Evolutionary conservation across 805 yeast genomes (phyloP).

Genomic region (Diddensiella santjacobensis): DNA sequence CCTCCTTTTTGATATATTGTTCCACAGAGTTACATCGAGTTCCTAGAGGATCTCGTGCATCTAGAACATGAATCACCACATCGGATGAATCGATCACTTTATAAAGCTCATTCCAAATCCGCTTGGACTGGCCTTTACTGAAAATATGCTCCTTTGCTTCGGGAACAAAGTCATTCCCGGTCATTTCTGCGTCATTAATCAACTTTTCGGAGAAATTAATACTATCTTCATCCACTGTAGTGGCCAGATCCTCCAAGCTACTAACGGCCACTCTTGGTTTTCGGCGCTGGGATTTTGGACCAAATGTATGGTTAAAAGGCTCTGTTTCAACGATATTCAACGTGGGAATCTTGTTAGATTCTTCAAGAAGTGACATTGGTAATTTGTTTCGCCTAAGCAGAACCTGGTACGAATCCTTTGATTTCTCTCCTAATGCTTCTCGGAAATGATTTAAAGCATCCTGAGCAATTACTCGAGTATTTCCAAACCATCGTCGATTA

Average conservation of each 20-base stretch:
- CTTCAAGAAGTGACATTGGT: conserved; percentile 93
- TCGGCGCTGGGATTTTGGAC: conserved; percentile 92
- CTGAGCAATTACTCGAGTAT: conserved; percentile 94
- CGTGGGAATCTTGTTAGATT: conserved; percentile 63
- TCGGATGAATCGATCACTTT: conserved; percentile 97
- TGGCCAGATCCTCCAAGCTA: conserved; percentile 72
- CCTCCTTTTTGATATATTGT: conserved; percentile 86
- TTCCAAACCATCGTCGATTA: conserved; percentile 96
- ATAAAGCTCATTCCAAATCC: conserved; percentile 97
- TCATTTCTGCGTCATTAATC: conserved; percentile 46
- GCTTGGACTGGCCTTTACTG: conserved; percentile 94
- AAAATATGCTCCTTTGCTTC: conserved; percentile 95
- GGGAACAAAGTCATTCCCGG: conserved; percentile 74
- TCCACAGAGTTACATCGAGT: conserved; percentile 93
- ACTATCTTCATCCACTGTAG: conserved; percentile 52
- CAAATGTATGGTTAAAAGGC: conserved; percentile 75
- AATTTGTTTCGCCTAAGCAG: conserved; percentile 82
- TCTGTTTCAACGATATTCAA: conserved; percentile 86
- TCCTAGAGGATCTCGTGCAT: conserved; percentile 96
- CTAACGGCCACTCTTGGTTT: conserved; percentile 81
- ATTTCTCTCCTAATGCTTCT: conserved; percentile 85
- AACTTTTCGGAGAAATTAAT: conserved; percentile 66
- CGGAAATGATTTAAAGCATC: conserved; percentile 93
- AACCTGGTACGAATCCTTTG: conserved; percentile 80
- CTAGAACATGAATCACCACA: conserved; percentile 92